These are phyloP conservation scores for Ustilago crameri DNA, from an alignment of 1,284 basidiomycete species.

Conservation along the genomic window DNA sequence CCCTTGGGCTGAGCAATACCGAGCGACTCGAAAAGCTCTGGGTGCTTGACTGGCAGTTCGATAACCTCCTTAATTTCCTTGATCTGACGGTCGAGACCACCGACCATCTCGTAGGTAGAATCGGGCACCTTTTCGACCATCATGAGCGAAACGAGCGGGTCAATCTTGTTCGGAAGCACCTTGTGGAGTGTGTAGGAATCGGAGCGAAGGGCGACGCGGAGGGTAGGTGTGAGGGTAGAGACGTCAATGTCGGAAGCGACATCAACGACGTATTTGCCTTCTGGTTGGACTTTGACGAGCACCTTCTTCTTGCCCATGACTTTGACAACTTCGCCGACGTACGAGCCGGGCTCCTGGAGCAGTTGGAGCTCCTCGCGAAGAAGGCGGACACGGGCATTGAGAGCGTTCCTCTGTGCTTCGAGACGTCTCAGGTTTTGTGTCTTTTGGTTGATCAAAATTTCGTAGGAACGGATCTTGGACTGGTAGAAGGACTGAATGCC, in stretches of 20 bases:
- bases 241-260: constrained; percentile 89
- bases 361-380: constrained; percentile 93
- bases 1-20: constrained; percentile 95
- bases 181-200: constrained; percentile 82
- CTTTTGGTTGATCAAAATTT: constrained; percentile 92
- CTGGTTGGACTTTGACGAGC: constrained; percentile 96
- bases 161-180: constrained; percentile 67
- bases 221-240: constrained; percentile 81
- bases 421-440: constrained; percentile 94
- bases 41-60: constrained; percentile 96
- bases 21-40: constrained; percentile 93
- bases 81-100: constrained; percentile 96
- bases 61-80: constrained; percentile 99
- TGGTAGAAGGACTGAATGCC: constrained; percentile 84
- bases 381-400: constrained; percentile 87
- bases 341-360: constrained; percentile 94
- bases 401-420: constrained; percentile 94
- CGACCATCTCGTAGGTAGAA: constrained; percentile 99
- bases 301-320: constrained; percentile 99
- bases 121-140: constrained; percentile 99
- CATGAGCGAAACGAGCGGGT: constrained; percentile 72
- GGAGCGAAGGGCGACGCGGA: constrained; percentile 93
- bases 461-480: constrained; percentile 92
- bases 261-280: constrained; percentile 99
- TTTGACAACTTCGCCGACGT: constrained; percentile 97